Conservation (phyloP, 257 asterid genomes). For the Voacanga thouarsii region DNA sequence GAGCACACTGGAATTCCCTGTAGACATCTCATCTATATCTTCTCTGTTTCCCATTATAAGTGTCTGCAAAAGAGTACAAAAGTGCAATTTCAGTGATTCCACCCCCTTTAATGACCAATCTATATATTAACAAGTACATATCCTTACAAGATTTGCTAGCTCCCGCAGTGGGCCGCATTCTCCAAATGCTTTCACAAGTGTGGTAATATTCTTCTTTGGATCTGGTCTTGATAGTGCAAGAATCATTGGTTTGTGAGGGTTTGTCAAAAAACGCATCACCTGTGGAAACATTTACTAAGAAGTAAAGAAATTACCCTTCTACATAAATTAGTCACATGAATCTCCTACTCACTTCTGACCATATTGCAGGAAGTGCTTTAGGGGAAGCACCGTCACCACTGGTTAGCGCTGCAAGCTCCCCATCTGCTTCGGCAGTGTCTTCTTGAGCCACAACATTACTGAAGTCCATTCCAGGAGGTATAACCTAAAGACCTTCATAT, state of each 20-base stretch:
- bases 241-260: constrained; percentile 93
- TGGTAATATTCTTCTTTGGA: constrained; percentile 75
- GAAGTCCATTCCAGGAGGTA: constrained; percentile 93
- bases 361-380: constrained; percentile 60
- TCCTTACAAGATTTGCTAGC: constrained; percentile 74
- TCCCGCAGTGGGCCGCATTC: constrained; percentile 76
- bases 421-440: constrained; percentile 54
- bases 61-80: constrained; percentile 39
- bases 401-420: constrained; percentile 52
- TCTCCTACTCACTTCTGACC: constrained; percentile 63
- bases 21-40: constrained; percentile 75
- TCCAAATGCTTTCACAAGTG: constrained; percentile 80
- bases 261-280: constrained; percentile 78
- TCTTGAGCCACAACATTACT: constrained; percentile 68
- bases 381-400: constrained; percentile 64
- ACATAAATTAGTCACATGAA: neutral
- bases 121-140: neutral
- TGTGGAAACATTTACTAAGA: constrained; percentile 19
- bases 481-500: constrained; percentile 40
- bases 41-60: constrained; percentile 90
- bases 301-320: neutral
- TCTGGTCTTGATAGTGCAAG: constrained; percentile 83
- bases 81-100: neutral
- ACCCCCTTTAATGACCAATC: neutral
- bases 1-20: constrained; percentile 63